Percentiles rank a stretch among this genome's conserved stretches.
These are phyloP conservation scores for Cyberlindnera amylophila DNA, from an alignment of 805 yeast species.

Conservation along the genomic window DNA sequence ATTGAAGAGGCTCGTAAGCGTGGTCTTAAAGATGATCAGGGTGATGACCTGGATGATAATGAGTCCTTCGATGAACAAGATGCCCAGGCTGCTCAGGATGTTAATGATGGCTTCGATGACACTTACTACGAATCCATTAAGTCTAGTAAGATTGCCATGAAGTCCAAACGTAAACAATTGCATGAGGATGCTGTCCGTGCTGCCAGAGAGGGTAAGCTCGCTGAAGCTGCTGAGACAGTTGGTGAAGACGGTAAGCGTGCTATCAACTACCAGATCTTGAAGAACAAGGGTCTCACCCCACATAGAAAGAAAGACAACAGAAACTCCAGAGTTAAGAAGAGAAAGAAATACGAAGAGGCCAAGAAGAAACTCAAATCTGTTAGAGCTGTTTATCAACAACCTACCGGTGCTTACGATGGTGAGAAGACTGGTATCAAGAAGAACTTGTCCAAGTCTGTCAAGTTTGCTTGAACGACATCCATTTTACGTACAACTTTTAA, in stretches of 20 bases:
- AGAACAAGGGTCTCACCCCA: conserved; percentile 94
- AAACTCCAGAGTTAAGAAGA: conserved; percentile 96
- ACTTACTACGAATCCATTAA: conserved; percentile 59
- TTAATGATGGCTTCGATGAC: conserved; percentile 46
- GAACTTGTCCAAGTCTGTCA: conserved; percentile 83
- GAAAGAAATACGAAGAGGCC: conserved; percentile 93
- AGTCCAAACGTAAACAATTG: conserved; percentile 52
- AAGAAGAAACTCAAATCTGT: conserved; percentile 89
- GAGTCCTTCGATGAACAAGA: conserved; percentile 46
- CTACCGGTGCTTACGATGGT: conserved; percentile 81
- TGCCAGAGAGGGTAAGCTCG: conserved; percentile 78
- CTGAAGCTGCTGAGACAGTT: conserved; percentile 57
- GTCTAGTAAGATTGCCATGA: conserved; percentile 43
- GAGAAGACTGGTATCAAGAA: conserved; percentile 97
- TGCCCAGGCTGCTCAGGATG: conserved; percentile 36
- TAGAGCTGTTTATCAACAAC: conserved; percentile 80
- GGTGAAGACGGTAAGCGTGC: conserved; percentile 92
- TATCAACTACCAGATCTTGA: conserved; percentile 86
- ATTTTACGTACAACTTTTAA: too few relatives aligned
- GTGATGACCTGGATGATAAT: conserved; percentile 52
- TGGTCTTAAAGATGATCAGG: conserved; percentile 57
- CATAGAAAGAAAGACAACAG: conserved; percentile 90
- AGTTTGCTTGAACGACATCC: conserved; percentile 35
- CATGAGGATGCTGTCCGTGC: conserved; percentile 73
- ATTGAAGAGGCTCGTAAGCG: conserved; percentile 85